Base-by-base conservation (phyloP, 305 asterid genomes). In the Nicotiana rustica region DNA sequence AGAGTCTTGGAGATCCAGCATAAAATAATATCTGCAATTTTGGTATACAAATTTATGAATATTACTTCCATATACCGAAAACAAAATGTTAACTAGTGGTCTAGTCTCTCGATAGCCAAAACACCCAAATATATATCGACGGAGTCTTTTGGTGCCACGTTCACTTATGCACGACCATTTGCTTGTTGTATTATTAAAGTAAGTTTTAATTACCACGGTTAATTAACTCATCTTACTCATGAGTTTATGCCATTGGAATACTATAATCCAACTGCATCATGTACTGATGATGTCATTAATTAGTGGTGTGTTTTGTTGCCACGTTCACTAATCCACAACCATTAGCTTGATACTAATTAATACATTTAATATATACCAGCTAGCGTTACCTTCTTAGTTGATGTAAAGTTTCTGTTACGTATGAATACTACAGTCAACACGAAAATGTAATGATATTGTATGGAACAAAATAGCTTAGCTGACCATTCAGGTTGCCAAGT, bases 321-420 rank as follows among this genome's bases (percentile, higher is more conserved):
- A 49, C 65, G 79, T 52, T 52, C 25, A 25, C 64, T 52, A 14
- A 75, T 75, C 44, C 25, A 75, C 44, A 75, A 14, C 79, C 65
- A 49, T 75, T 49, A 75, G 79, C 49, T 41, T 41, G 12, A 41
- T 38, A 38, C 3, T 41, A 41, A 41, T 41, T 41, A 41, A 41
- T 41, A 41, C 3, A 41, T 41, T 7, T 1, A 41, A 41, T 7
- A 41, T 25, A 25, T 41, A 41, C 12, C 49, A 41, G 49, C 49
- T 41, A 41, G 49, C 12, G 3, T 7, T 41, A 41, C 9, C 49
- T 41, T 41, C 49, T 41, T 41, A 41, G 49, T 41, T 8, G 12
- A 8, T 41, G 12, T 41, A 41, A 8, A 41, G 49, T 41, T 8
- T 41, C 3, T 8, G 49, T 8, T 41, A 41, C 49, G 8, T 41